A percentile compares a stretch with the other conserved stretches of the same genome.
phyloP scores from a whole-genome alignment of 345 rosid species.

The Lenwebbia sp. region DNA sequence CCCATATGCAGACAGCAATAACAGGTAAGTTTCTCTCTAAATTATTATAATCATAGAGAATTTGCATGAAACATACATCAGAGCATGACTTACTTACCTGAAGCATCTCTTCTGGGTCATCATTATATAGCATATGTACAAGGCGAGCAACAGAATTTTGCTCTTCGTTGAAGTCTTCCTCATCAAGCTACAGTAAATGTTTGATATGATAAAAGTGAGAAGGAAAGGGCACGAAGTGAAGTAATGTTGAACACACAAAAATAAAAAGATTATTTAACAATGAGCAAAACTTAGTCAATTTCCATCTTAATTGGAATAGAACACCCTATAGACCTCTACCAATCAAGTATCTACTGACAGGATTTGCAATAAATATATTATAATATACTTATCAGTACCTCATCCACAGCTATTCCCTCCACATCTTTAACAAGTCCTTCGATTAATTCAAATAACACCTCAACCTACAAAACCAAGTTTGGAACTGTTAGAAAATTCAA shows the following conservation, averaged over 20 bases:
- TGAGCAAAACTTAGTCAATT: not conserved
- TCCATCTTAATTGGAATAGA: not conserved
- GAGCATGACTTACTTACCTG: slow-evolving; percentile 31
- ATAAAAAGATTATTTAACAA: not conserved
- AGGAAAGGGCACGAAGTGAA: not conserved
- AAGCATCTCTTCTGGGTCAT: slow-evolving; percentile 78
- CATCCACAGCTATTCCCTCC: slow-evolving; percentile 51
- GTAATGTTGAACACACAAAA: not conserved
- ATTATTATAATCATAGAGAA: not conserved
- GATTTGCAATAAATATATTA: not conserved
- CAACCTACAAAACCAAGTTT: slow-evolving; percentile 38
- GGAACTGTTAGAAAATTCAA: too few relatives aligned
- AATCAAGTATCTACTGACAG: not conserved
- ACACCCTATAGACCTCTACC: not conserved
- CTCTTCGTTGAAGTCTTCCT: slow-evolving; percentile 90
- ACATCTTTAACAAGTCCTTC: slow-evolving; percentile 85
- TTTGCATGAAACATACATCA: not conserved
- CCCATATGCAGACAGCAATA: not conserved
- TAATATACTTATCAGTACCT: slow-evolving; percentile 24
- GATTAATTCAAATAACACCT: slow-evolving; percentile 72
- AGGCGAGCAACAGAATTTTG: slow-evolving; percentile 86
- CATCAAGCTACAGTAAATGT: slow-evolving; percentile 40
- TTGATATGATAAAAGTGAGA: not conserved
- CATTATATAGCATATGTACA: slow-evolving; percentile 70
- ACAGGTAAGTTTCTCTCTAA: not conserved